A percentile compares a stretch with the other conserved stretches of the same genome.
Conservation (phyloP, 768 basidiomycete species). For the Boletus insuetus region DNA sequence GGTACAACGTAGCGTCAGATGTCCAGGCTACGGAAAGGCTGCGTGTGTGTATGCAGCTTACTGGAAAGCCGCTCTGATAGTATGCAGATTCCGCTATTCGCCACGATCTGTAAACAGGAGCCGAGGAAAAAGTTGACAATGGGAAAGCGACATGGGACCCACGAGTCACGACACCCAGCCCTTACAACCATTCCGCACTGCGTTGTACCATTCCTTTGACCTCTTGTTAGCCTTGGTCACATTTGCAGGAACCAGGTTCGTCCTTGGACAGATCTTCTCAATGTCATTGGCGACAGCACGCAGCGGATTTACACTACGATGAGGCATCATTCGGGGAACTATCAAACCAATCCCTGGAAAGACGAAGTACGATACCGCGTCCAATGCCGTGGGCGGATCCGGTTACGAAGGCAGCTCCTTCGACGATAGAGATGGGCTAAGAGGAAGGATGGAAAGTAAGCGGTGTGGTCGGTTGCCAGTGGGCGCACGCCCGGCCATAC, state of each 20-base stretch:
- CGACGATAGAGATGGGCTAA: slow-evolving; percentile 17
- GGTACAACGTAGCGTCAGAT: slow-evolving; percentile 19
- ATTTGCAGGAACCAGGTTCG: slow-evolving; percentile 34
- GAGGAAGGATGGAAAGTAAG: neutral
- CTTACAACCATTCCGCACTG: slow-evolving; percentile 35
- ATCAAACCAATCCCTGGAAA: slow-evolving; percentile 33
- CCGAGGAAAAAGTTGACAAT: too few species aligned
- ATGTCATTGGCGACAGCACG: slow-evolving; percentile 30
- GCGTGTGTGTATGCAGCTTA: neutral
- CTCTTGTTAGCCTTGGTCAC: slow-evolving; percentile 38
- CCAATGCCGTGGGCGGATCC: slow-evolving; percentile 32
- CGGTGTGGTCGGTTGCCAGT: too few species aligned
- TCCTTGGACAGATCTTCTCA: slow-evolving; percentile 24
- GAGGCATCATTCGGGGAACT: slow-evolving; percentile 31
- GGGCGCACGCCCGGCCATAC: neutral
- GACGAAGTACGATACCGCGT: slow-evolving; percentile 31
- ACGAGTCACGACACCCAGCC: slow-evolving; percentile 54
- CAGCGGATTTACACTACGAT: slow-evolving; percentile 27
- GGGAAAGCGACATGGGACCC: slow-evolving; percentile 10
- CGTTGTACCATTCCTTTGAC: slow-evolving; percentile 40
- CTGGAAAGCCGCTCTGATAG: neutral
- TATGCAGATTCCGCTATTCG: slow-evolving; percentile 20
- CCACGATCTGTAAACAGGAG: slow-evolving; percentile 20
- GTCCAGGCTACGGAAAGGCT: neutral
- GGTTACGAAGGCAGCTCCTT: slow-evolving; percentile 36